Conservation (phyloP, 306 rosid genomes). For the Trifolium subterraneum region DNA sequence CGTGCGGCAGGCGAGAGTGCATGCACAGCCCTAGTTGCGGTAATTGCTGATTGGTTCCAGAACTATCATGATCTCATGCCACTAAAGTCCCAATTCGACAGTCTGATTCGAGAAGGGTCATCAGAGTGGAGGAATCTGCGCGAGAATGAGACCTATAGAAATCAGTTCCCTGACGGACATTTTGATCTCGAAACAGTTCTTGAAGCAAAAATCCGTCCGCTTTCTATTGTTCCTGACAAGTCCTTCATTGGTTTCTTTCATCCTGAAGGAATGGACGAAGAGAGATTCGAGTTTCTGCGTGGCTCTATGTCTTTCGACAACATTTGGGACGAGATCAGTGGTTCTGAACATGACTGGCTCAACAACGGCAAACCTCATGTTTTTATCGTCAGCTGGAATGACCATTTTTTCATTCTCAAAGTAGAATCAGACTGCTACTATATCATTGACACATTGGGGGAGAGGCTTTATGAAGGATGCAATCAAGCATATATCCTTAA, state of each 20-base stretch:
- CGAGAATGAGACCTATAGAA: conserved; percentile 68
- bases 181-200: conserved; percentile 91
- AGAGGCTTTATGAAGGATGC: conserved; percentile 96
- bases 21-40: conserved; percentile 96
- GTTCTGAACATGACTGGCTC: conserved; percentile 55
- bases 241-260: conserved; percentile 94
- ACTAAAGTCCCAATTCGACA: conserved; percentile 88
- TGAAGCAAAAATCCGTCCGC: conserved; percentile 87
- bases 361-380: conserved; percentile 64
- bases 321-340: conserved; percentile 93
- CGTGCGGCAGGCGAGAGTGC: conserved; percentile 98
- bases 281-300: conserved; percentile 72
- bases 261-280: conserved; percentile 89
- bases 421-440: conserved; percentile 85
- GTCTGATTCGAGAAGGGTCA: conserved; percentile 91
- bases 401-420: conserved; percentile 94
- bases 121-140: conserved; percentile 92
- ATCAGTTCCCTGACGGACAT: conserved; percentile 89
- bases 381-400: conserved; percentile 95
- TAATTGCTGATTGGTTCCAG: conserved; percentile 97
- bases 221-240: conserved; percentile 67
- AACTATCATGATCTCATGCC: conserved; percentile 76
- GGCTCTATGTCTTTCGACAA: conserved; percentile 97
- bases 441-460: conserved; percentile 94
- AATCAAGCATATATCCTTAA: conserved; percentile 89